A percentile compares a stretch with the other conserved stretches of the same genome.
phyloP scores from a whole-genome alignment of 331 rosid species.

The Quercus tomentella region DNA sequence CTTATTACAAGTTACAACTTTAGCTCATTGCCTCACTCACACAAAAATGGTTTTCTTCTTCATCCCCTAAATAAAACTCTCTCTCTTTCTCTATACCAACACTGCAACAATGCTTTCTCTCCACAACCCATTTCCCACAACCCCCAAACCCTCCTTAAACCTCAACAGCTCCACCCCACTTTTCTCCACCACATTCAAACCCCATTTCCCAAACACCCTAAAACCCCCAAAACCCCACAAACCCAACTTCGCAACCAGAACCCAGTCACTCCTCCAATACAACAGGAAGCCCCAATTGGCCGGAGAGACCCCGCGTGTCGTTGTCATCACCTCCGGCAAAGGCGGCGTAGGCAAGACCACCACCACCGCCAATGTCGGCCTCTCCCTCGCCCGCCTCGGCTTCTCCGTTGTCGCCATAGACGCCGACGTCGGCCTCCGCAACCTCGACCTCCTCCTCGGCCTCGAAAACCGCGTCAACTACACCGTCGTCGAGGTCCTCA shows the following conservation, averaged over 20 bases:
- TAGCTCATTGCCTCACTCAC: too few species aligned
- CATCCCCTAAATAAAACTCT: not conserved
- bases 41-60: not conserved
- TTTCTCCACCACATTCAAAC: slow-evolving; percentile 15
- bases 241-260: slow-evolving; percentile 12
- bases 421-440: slow-evolving; percentile 90
- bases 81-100: not conserved
- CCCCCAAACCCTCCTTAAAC: slow-evolving; percentile 8
- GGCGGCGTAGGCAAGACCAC: slow-evolving; percentile 94
- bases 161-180: not conserved
- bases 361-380: slow-evolving; percentile 87
- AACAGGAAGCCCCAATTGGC: slow-evolving; percentile 78
- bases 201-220: slow-evolving; percentile 29
- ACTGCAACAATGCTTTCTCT: slow-evolving; percentile 51
- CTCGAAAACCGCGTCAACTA: slow-evolving; percentile 96
- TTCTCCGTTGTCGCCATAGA: slow-evolving; percentile 94
- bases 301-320: slow-evolving; percentile 83
- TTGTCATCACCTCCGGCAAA: slow-evolving; percentile 82
- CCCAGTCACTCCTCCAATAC: slow-evolving; percentile 67
- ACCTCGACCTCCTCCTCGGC: slow-evolving; percentile 93
- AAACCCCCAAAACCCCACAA: slow-evolving; percentile 6
- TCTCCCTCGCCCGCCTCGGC: slow-evolving; percentile 84
- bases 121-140: not conserved
- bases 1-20: too few species aligned
- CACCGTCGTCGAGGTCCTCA: slow-evolving; percentile 88